phyloP scores from a whole-genome alignment of 768 basidiomycete species.

The Suillus cothurnatus region DNA sequence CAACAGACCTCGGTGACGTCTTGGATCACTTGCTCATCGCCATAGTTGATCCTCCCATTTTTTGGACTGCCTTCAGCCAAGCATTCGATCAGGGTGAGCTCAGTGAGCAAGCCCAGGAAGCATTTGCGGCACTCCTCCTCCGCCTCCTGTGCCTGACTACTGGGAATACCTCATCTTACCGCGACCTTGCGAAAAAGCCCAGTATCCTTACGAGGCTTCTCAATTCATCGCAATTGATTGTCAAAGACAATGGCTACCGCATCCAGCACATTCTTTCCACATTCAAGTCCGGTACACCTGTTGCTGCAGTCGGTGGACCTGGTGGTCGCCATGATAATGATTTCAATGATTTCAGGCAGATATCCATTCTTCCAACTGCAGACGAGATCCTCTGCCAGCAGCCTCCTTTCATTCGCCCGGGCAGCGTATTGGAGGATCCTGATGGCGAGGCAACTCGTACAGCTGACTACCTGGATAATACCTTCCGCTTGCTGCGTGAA shows the following conservation, averaged over 20 bases:
- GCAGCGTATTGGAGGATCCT: constrained; percentile 46
- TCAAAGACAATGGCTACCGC: constrained; percentile 36
- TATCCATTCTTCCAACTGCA: constrained; percentile 65
- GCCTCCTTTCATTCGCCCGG: constrained; percentile 51
- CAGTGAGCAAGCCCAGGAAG: constrained; percentile 34
- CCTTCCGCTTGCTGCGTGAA: constrained; percentile 65
- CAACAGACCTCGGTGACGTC: constrained; percentile 45
- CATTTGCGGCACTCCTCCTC: constrained; percentile 52
- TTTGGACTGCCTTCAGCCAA: constrained; percentile 44
- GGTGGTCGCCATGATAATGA: constrained; percentile 77
- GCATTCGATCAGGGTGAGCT: constrained; percentile 39
- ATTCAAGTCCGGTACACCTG: constrained; percentile 19
- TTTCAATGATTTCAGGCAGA: constrained; percentile 57
- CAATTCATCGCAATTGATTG: constrained; percentile 25
- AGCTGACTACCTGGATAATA: constrained; percentile 61
- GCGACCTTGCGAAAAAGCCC: constrained; percentile 37
- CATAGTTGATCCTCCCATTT: constrained; percentile 53
- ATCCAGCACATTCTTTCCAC: constrained; percentile 43
- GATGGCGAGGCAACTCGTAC: constrained; percentile 38
- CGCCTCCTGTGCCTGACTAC: constrained; percentile 46
- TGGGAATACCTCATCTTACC: constrained; percentile 38
- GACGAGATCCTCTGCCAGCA: constrained; percentile 53
- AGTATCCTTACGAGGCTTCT: constrained; percentile 29
- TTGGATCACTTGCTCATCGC: constrained; percentile 40
- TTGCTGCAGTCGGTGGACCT: constrained; percentile 35